Percentiles rank a stretch among this genome's conserved stretches.
phyloP scores from a whole-genome alignment of 2,329 filamentous ascomycete species.

The Monosporascus sp. region DNA sequence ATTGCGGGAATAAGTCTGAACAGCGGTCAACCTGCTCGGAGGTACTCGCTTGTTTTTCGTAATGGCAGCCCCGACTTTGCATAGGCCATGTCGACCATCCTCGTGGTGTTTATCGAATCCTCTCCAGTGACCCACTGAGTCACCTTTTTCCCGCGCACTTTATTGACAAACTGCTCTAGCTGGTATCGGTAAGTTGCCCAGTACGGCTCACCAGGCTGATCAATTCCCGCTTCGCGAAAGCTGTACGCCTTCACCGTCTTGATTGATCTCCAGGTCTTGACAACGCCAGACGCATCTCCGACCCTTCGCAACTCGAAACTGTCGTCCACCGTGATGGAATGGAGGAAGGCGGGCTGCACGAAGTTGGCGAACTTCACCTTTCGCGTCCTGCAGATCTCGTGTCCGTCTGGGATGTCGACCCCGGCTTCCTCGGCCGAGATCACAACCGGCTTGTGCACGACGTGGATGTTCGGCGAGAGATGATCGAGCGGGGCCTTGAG shows the following conservation, averaged over 20 bases:
- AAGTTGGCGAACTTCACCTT: conserved; percentile 17
- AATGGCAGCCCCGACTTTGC: conserved; percentile 27
- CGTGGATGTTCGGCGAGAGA: conserved; percentile 12
- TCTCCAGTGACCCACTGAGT: conserved; percentile 30
- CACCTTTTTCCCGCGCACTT: conserved; percentile 26
- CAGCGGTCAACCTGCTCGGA: background rate
- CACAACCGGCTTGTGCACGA: conserved; percentile 15
- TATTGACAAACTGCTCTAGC: conserved; percentile 35
- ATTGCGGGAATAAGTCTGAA: no score
- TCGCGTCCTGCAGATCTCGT: conserved; percentile 17
- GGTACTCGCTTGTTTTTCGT: conserved; percentile 17
- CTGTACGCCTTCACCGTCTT: conserved; percentile 18
- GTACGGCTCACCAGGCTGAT: conserved; percentile 21
- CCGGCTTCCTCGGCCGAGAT: conserved; percentile 12
- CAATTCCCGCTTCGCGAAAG: conserved; percentile 14
- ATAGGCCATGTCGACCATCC: conserved; percentile 35
- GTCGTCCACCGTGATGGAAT: conserved; percentile 21
- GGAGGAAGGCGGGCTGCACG: conserved; percentile 9
- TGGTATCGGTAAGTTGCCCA: conserved; percentile 35
- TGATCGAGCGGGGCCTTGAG: conserved; percentile 15
- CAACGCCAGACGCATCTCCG: conserved; percentile 3
- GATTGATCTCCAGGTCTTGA: conserved; percentile 17
- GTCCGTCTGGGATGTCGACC: conserved; percentile 9
- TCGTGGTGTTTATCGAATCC: conserved; percentile 32
- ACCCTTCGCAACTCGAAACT: conserved; percentile 16